Evolutionary conservation across 1,139 yeast genomes (phyloP).

Genomic region (Arxiozyma heterogenica): DNA sequence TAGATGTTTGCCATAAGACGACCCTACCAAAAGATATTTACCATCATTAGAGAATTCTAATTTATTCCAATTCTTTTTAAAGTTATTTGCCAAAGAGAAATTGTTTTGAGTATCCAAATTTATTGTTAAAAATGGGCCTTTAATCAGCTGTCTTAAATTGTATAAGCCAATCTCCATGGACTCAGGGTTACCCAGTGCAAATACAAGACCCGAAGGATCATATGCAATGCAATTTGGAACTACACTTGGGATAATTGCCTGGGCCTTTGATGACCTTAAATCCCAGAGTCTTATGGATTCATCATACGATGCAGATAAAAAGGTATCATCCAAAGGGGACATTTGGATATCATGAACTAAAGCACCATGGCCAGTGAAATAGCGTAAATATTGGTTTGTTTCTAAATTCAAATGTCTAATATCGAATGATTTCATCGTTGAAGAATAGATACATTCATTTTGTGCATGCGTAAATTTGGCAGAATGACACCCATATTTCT

Average conservation of each 20-base stretch:
- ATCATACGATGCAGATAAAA: slow-evolving; percentile 66
- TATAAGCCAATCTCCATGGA: slow-evolving; percentile 48
- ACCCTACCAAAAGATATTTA: slow-evolving; percentile 57
- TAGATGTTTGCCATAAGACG: slow-evolving; percentile 44
- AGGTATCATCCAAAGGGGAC: slow-evolving; percentile 60
- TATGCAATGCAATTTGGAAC: slow-evolving; percentile 53
- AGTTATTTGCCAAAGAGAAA: slow-evolving; percentile 10
- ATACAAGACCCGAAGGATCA: slow-evolving; percentile 77
- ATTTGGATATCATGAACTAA: slow-evolving; percentile 66
- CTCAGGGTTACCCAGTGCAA: slow-evolving; percentile 56
- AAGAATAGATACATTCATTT: slow-evolving; percentile 69
- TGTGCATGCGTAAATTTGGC: slow-evolving; percentile 78
- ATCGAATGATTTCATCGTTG: slow-evolving; percentile 69
- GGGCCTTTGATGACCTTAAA: slow-evolving; percentile 49
- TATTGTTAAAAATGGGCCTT: slow-evolving; percentile 43
- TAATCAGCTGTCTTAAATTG: slow-evolving; percentile 49
- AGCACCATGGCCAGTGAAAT: slow-evolving; percentile 78
- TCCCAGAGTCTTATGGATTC: slow-evolving; percentile 86
- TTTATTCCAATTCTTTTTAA: slow-evolving; percentile 46
- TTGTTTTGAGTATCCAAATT: slow-evolving; percentile 28
- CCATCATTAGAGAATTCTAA: slow-evolving; percentile 82
- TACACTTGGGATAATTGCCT: slow-evolving; percentile 54
- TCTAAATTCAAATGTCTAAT: slow-evolving; percentile 67
- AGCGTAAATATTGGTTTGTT: slow-evolving; percentile 71
- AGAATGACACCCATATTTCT: slow-evolving; percentile 85